A percentile compares a stretch with the other conserved stretches of the same genome.
phyloP scores from a whole-genome alignment of 345 rosid genomes.

The Luvunga scandens region DNA sequence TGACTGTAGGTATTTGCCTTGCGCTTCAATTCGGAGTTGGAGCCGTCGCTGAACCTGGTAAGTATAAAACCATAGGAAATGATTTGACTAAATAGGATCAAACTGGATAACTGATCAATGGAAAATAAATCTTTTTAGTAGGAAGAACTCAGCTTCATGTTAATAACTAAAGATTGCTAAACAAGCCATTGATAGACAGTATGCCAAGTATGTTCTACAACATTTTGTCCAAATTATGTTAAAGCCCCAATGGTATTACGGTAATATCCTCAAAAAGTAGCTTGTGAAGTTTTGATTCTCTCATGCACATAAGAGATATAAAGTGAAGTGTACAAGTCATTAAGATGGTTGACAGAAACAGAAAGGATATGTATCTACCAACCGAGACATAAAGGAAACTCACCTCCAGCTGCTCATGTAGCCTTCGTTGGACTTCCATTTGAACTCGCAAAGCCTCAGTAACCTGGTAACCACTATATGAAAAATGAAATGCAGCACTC shows the following conservation, averaged over 20 bases:
- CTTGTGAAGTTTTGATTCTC: not conserved
- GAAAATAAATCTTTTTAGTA: not conserved
- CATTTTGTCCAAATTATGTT: not conserved
- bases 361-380: not conserved
- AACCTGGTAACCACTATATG: constrained; percentile 73
- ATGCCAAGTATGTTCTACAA: not conserved
- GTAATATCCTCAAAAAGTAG: not conserved
- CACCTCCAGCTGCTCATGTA: constrained; percentile 96
- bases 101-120: not conserved
- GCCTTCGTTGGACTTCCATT: constrained; percentile 96
- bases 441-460: constrained; percentile 92
- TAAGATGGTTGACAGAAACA: not conserved
- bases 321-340: not conserved
- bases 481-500: constrained; percentile 23
- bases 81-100: not conserved
- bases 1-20: constrained; percentile 79
- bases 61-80: constrained; percentile 12
- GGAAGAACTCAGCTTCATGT: not conserved
- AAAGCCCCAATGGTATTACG: no score
- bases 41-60: constrained; percentile 81
- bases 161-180: not conserved
- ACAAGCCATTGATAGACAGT: not conserved
- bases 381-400: constrained; percentile 17
- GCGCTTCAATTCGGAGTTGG: constrained; percentile 87
- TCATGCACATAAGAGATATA: not conserved